phyloP scores from a whole-genome alignment of 257 asterid species.

The Linaria vulgaris region DNA sequence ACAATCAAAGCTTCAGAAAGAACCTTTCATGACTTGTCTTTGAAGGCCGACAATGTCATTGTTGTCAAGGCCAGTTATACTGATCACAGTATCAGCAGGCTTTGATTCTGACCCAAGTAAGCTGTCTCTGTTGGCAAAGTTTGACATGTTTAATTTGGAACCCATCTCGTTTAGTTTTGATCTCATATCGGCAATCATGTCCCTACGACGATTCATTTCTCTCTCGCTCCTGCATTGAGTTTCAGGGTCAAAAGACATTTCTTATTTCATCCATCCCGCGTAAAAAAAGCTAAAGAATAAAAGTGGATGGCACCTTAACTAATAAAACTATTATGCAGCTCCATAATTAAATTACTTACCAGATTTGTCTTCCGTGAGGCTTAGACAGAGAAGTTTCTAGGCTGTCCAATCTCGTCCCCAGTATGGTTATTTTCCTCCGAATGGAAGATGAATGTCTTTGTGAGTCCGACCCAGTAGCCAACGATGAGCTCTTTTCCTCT shows the following conservation, averaged over 20 bases:
- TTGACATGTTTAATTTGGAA: constrained; percentile 78
- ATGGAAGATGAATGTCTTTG: constrained; percentile 85
- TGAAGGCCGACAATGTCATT: constrained; percentile 84
- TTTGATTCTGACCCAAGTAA: constrained; percentile 92
- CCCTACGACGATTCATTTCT: constrained; percentile 90
- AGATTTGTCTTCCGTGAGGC: constrained; percentile 60
- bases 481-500: constrained; percentile 70
- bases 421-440: constrained; percentile 88
- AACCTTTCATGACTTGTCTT: constrained; percentile 90
- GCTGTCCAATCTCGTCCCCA: constrained; percentile 81
- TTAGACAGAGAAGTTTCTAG: constrained; percentile 59
- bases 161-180: constrained; percentile 87
- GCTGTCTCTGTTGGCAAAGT: constrained; percentile 84
- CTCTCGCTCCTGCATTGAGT: constrained; percentile 63
- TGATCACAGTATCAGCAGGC: constrained; percentile 80
- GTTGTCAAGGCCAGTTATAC: constrained; percentile 81
- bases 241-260: constrained; percentile 14
- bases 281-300: not conserved
- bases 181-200: constrained; percentile 66
- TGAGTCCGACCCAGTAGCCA: constrained; percentile 69
- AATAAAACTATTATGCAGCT: not conserved
- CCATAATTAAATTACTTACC: constrained; percentile 51
- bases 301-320: not conserved
- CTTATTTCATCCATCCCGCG: no score
- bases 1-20: constrained; percentile 26